phyloP scores from a whole-genome alignment of 75 land plant genomes.

The Gnetum montanum region DNA sequence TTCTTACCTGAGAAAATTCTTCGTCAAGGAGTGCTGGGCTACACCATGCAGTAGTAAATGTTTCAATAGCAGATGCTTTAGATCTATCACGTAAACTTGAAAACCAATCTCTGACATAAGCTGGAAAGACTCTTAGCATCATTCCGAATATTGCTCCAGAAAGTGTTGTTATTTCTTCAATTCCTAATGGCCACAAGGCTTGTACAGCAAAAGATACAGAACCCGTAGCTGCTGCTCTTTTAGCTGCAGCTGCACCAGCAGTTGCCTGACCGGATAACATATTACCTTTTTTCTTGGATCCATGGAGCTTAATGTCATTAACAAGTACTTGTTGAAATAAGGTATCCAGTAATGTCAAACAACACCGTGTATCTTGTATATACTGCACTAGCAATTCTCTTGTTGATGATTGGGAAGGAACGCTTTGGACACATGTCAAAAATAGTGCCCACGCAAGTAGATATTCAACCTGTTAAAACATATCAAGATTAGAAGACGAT shows the following conservation, averaged over 20 bases:
- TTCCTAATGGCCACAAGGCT: constrained; percentile 64
- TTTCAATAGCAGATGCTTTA: constrained; percentile 47
- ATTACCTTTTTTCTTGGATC: constrained; percentile 37
- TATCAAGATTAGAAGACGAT: not conserved
- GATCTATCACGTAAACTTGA: constrained; percentile 73
- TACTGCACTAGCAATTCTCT: constrained; percentile 75
- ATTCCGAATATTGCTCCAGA: constrained; percentile 81
- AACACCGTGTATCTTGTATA: constrained; percentile 44
- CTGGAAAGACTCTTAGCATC: constrained; percentile 78
- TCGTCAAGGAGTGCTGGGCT: constrained; percentile 73
- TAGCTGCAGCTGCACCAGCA: constrained; percentile 57
- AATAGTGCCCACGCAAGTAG: constrained; percentile 85
- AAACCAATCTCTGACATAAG: constrained; percentile 92
- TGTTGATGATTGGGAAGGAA: constrained; percentile 36
- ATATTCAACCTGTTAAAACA: constrained; percentile 63
- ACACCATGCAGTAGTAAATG: constrained; percentile 73
- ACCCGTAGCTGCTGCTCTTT: constrained; percentile 36
- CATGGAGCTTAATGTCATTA: constrained; percentile 2
- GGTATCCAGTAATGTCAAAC: constrained; percentile 53
- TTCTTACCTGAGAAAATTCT: constrained; percentile 85
- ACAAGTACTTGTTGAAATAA: constrained; percentile 77
- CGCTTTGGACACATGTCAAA: constrained; percentile 50
- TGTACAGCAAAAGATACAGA: constrained; percentile 62
- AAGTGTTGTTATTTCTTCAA: constrained; percentile 43
- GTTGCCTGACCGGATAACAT: constrained; percentile 23